Conservation (phyloP, 2,329 filamentous ascomycete genomes). For the Exophiala aquamarina region DNA sequence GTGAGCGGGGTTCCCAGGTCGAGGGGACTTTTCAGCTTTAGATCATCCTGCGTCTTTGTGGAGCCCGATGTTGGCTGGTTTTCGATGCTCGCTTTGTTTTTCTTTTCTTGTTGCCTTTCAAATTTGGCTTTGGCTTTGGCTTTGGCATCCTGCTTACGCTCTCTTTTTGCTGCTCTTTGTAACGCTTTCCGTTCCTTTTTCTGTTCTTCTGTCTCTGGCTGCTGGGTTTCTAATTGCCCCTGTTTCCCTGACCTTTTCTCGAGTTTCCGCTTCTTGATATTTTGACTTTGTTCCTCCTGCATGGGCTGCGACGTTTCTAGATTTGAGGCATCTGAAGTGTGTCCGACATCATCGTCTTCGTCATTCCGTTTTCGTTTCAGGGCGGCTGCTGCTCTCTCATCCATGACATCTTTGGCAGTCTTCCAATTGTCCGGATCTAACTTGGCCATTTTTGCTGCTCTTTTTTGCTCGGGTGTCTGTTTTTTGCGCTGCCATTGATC, state of each 20-base stretch:
- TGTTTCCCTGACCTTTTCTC: conserved; percentile 26
- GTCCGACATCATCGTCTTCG: conserved; percentile 39
- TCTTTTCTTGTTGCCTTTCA: conserved; percentile 41
- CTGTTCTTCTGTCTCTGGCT: conserved; percentile 36
- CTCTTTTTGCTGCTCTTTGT: conserved; percentile 48
- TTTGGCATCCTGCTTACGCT: conserved; percentile 39
- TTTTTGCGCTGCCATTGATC: conserved; percentile 95
- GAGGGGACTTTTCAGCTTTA: conserved; percentile 16
- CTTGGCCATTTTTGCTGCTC: conserved; percentile 80
- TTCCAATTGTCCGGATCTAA: conserved; percentile 88
- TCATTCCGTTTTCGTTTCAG: conserved; percentile 77
- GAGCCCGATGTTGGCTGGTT: conserved; percentile 33
- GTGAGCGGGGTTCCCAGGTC: neutral
- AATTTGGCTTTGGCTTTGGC: conserved; percentile 30
- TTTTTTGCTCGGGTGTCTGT: conserved; percentile 86
- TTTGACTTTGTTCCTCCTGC: conserved; percentile 13
- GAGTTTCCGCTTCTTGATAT: conserved; percentile 24
- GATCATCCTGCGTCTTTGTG: conserved; percentile 6
- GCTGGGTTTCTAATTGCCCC: conserved; percentile 14
- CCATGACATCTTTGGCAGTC: conserved; percentile 89
- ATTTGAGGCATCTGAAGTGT: neutral
- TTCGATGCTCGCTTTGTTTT: conserved; percentile 31
- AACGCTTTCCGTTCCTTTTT: conserved; percentile 41
- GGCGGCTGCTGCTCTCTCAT: conserved; percentile 67
- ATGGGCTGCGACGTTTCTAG: conserved; percentile 14